A percentile compares a stretch with the other conserved stretches of the same genome.
phyloP scores from a whole-genome alignment of 257 asterid genomes.

The Primulina eburnea region DNA sequence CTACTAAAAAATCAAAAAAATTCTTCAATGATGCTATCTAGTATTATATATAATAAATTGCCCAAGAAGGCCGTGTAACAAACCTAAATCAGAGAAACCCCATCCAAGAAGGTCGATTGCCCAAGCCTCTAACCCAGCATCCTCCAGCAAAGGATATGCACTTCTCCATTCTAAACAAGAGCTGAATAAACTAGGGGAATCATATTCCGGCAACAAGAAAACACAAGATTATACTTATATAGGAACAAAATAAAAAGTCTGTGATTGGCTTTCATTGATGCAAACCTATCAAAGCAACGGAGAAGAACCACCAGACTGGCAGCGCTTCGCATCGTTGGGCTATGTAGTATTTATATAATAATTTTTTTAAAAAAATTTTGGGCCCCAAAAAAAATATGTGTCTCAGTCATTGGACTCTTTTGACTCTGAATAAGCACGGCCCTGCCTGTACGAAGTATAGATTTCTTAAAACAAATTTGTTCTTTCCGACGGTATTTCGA shows the following conservation, averaged over 20 bases:
- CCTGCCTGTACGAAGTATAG: too few species aligned
- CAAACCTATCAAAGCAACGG: conserved; percentile 78
- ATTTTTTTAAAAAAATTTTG: too few species aligned
- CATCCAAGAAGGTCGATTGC: conserved; percentile 88
- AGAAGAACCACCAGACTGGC: conserved; percentile 77
- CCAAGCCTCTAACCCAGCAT: conserved; percentile 68
- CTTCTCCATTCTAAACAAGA: conserved; percentile 88
- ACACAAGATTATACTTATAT: too few species aligned
- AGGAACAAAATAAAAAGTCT: conserved; percentile 1
- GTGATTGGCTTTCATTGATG: neutral
- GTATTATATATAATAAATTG: too few species aligned
- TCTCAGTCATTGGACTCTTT: too few species aligned
- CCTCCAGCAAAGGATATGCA: conserved; percentile 75
- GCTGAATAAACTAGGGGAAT: conserved; percentile 31
- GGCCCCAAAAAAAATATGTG: too few species aligned
- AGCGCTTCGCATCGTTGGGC: conserved; percentile 39
- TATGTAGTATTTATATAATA: too few species aligned
- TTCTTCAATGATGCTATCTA: too few species aligned
- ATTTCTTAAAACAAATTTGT: too few species aligned
- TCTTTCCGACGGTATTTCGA: too few species aligned
- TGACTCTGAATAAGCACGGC: too few species aligned
- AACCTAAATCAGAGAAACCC: conserved; percentile 83
- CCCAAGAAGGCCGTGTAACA: conserved; percentile 11
- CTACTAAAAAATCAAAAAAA: too few species aligned
- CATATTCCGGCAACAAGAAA: conserved; percentile 13